Base-by-base conservation (phyloP, 169 alveolate species). In the Plasmodium knowlesi region DNA sequence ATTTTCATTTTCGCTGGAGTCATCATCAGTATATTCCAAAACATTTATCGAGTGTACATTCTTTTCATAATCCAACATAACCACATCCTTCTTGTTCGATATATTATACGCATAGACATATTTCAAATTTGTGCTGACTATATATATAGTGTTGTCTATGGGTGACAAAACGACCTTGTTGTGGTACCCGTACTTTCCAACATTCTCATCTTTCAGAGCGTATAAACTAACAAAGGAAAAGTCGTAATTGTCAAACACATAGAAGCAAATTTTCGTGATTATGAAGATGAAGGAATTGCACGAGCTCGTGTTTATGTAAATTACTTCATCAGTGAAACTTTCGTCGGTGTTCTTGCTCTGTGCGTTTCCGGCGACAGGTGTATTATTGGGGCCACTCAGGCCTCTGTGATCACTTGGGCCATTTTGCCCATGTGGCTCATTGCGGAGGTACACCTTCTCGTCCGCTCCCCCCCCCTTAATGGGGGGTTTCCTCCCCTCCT, bases 1-100 rank as follows among this genome's bases (percentile, higher is more conserved):
- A 91, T 91, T 91, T 91, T 91, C 95, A 72, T 82, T 82, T 81
- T 50, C 92, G 34, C 92, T 91, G 19, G 92, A 81, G n/a, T 91
- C 92, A 61, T 39, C 72, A 70, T 91, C 95, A 22, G 84, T 71
- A 72, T 67, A 30, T 46, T 91, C 92, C 43, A 32, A 71, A 19
- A 90, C 81, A 25, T 81, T 90, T 67, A 90, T 25, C 25, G 92
- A 71, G 83, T 81, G 92, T 25, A 50, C 79, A 70, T 80, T 90
- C 39, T 90, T 90, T 28, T 90, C 88, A 82, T 80, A 81, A 53
- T 91, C 95, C 83, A 91, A 46, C 71, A 91, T 72, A 39, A 91
- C 85, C 34, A 81, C 71, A 41, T 67, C 83, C 10, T 82, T 46
- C 32, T 80, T 91, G 41, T 91, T 91, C 22, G 19, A 32, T 30